phyloP scores from a whole-genome alignment of 2,329 filamentous ascomycete species.

The Fusarium succisae region DNA sequence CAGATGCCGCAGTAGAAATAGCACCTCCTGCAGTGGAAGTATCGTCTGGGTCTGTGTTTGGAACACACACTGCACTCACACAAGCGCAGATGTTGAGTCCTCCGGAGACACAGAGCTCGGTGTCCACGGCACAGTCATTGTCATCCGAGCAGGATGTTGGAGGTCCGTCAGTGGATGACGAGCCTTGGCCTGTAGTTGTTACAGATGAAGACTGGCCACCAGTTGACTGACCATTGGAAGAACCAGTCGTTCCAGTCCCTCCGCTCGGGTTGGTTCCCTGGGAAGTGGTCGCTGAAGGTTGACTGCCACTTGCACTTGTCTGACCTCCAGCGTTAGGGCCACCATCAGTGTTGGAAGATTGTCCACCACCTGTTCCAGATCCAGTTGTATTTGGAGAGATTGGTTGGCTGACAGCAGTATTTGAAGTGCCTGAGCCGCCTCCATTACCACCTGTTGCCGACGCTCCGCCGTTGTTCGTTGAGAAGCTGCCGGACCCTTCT shows the following conservation, averaged over 20 bases:
- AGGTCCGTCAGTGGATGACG: not conserved
- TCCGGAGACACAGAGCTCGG: not conserved
- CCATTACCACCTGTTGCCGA: not conserved
- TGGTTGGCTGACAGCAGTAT: not conserved
- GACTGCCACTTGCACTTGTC: not conserved
- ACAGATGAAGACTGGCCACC: not conserved
- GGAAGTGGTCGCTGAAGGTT: not conserved
- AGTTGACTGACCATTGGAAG: not conserved
- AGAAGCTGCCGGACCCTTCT: not conserved
- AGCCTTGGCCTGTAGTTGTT: not conserved
- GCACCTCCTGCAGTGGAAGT: not conserved
- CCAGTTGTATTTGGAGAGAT: not conserved
- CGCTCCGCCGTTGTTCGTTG: not conserved
- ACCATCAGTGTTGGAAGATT: not conserved
- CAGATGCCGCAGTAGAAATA: not conserved
- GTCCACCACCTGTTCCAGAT: not conserved
- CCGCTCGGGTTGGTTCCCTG: not conserved
- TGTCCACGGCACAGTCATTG: constrained; percentile 1
- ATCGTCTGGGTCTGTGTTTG: not conserved
- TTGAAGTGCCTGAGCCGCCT: not conserved
- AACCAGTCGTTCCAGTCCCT: not conserved
- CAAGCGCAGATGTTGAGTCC: constrained; percentile 16
- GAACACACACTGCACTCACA: not conserved
- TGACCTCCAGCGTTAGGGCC: not conserved
- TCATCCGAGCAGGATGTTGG: constrained; percentile 4